Base-by-base conservation (phyloP, 371 early-diverging fungal genomes). In the Mortierella sp. region DNA sequence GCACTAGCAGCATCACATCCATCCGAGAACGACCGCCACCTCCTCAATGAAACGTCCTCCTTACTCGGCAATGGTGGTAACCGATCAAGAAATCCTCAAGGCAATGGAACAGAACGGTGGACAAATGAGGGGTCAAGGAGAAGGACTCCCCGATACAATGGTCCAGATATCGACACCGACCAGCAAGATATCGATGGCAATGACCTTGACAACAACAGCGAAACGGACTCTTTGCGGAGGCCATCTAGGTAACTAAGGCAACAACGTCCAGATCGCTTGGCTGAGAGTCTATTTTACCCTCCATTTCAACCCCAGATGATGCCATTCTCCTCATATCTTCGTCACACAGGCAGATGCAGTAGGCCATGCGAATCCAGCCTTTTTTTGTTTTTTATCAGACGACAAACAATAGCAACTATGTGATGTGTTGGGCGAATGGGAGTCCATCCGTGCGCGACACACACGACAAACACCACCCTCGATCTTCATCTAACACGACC, bases 91-190 rank as follows among this genome's bases (percentile, higher is more conserved):
- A 70, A 78, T n/a, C 65, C 80, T n/a, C 75, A 77, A 2, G 74
- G 54, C 54, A 26, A 55, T 42, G 31, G 38, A 60, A 14, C 34
- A 68, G 68, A 68, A 9, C 68, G 84, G 28, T 84, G 84, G 84
- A 84, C 80, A 2, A 81, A 81, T 42, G 80, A 85, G 13, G 86
- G 86, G 14, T 82, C 86, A 3, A 71, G 86, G 52, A 55, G 77
- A 8, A 65, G 82, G 45, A 74, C 80, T 0, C 79, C 86, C n/a
- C 77, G 82, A 21, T 85, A 85, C 70, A 65, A 82, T 42, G 86
- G 82, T 14, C 50, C 44, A 26, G 38, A 60, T 31, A 50, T 65
- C 0, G 78, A 54, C 13, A 1, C 70, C 0, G 72, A 74, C 14
- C 50, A 42, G 11, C 78, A 78, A 21, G 76, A 52, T 28, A 10